Conservation (phyloP, 306 rosid species). For the Medicago ruthenica region DNA sequence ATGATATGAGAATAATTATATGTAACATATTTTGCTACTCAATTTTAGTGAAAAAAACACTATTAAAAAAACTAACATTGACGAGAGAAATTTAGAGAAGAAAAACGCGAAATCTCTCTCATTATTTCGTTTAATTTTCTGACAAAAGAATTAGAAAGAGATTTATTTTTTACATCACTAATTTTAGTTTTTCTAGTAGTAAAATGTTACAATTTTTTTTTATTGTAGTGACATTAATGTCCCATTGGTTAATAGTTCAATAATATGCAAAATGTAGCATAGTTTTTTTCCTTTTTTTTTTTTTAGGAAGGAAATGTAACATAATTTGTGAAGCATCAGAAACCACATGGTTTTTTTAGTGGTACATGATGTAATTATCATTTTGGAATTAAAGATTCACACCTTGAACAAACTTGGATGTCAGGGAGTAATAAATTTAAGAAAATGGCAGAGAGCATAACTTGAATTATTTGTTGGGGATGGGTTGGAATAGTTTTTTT, state of each 20-base stretch:
- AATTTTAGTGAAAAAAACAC: too few relatives aligned
- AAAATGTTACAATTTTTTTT: neutral
- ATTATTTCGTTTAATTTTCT: too few relatives aligned
- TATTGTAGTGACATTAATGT: neutral
- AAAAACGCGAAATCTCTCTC: too few relatives aligned
- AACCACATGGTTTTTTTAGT: constrained; percentile 29
- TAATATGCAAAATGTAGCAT: neutral
- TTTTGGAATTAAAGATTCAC: constrained; percentile 45
- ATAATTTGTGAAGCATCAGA: constrained; percentile 18
- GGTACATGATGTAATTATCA: constrained; percentile 28
- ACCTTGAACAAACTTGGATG: constrained; percentile 45
- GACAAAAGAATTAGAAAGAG: too few relatives aligned
- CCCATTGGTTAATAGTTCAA: constrained; percentile 12
- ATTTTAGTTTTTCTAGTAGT: too few relatives aligned
- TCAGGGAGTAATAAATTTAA: constrained; percentile 45
- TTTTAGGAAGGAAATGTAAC: neutral
- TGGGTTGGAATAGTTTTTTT: neutral
- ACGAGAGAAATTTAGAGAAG: too few relatives aligned
- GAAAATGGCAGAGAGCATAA: constrained; percentile 51
- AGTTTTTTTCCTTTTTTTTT: neutral
- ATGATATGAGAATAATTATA: neutral
- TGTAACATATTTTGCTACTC: too few relatives aligned
- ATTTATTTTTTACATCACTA: too few relatives aligned
- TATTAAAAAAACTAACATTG: too few relatives aligned
- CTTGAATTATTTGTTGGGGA: constrained; percentile 39